Evolutionary conservation across 257 asterid genomes (phyloP).

Genomic region (Marsdenia floribunda): DNA sequence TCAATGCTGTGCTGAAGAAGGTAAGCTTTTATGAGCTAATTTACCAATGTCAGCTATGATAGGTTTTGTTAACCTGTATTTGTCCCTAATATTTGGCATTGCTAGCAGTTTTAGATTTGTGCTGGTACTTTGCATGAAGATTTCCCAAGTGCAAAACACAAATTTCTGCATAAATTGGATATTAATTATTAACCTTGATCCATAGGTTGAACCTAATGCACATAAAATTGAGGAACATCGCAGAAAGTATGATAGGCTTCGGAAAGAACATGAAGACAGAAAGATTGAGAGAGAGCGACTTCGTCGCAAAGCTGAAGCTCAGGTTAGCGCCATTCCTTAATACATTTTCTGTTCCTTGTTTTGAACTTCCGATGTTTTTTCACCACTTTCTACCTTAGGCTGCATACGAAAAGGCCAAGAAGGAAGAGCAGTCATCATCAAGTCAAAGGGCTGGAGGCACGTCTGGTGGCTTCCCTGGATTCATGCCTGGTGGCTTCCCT

Average conservation of each 20-base stretch:
- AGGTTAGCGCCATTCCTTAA: conserved; percentile 36
- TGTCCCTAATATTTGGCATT: not conserved
- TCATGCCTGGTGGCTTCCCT: conserved; percentile 47
- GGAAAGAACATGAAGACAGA: conserved; percentile 79
- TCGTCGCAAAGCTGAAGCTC: conserved; percentile 87
- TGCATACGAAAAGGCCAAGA: conserved; percentile 91
- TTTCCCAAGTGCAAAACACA: not conserved
- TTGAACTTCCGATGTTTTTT: conserved; percentile 1
- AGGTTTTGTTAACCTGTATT: not conserved
- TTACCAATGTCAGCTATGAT: not conserved
- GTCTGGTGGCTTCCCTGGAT: conserved; percentile 54
- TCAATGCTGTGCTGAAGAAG: conserved; percentile 80
- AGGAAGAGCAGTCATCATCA: conserved; percentile 72
- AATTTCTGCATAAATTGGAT: not conserved
- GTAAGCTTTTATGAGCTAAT: conserved; percentile 17
- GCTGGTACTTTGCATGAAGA: not conserved
- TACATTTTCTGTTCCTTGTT: not conserved
- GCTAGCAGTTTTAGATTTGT: not conserved
- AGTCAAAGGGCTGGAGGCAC: conserved; percentile 58
- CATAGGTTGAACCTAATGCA: conserved; percentile 88
- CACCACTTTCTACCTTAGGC: conserved; percentile 43
- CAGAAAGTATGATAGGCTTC: conserved; percentile 81
- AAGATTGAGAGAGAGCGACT: conserved; percentile 65
- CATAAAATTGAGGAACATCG: conserved; percentile 92
- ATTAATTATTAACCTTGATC: conserved; percentile 2